Evolutionary conservation across 73 alveolate species (phyloP), one percentile per base, ranked within the genome.

Genomic region (Paramecium primaurelia): DNA sequence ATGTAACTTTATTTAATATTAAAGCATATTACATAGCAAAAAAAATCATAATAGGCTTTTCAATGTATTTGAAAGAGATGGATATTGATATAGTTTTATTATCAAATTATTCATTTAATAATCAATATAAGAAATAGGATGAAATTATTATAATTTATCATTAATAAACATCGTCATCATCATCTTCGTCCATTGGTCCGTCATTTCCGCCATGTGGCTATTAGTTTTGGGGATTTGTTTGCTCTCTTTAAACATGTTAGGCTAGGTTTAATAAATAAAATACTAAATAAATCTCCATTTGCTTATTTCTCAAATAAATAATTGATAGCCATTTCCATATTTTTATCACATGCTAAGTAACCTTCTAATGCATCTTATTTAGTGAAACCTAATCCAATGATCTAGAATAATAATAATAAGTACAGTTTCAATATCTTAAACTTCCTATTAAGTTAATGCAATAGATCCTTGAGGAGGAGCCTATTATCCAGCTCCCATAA

Each of bases 291-390:
- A 30, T 75, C 90, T 47, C 93, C 93, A 18, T 59, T 88, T 68
- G 86, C 93, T 37, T 42, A 68, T 26, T 60, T 80, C 30, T 88
- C 93, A 59, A 88, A 88, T 25, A 88, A 58, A 25, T 88, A 88
- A 54, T 88, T 88, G 47, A 88, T 37, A 20, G 93, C 93, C 71
- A 49, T 37, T 49, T 88, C 93, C 36, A 68, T 73, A 80, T 71
- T 88, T 71, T 88, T 88, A 44, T 88, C 93, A 69, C 93, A 88
- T 1, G 93, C 86, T 37, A 88, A 47, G 44, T 88, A 88, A 25
- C 87, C 93, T 88, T 88, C 93, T 69, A 88, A 88, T 16, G 93
- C 34, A 14, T 88, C 93, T 34, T 60, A 58, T 69, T 88, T 88
- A 26, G 68, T 40, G 60, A 88, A 88, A 38, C 93, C 93, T 71